Conservation (phyloP, 371 early-diverging fungal species). For the Scutellospora calospora region DNA sequence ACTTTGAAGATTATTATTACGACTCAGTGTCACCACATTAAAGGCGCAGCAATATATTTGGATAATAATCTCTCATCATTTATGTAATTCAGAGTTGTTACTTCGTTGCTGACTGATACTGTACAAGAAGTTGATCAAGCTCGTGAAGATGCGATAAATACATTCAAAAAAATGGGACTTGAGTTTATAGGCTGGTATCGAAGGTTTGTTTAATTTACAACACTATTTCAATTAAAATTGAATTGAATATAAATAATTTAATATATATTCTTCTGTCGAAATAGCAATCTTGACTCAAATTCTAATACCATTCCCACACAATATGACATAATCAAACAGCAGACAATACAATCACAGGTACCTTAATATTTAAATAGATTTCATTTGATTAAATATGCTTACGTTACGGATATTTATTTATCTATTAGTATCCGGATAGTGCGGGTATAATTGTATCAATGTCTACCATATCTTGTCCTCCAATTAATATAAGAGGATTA, state of each 20-base stretch:
- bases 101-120: constrained; percentile 32
- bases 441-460: constrained; percentile 25
- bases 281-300: constrained; percentile 31
- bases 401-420: not conserved
- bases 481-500: not conserved
- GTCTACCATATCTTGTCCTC: constrained; percentile 22
- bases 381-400: not conserved
- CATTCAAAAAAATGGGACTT: not conserved
- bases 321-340: constrained; percentile 28
- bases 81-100: not conserved
- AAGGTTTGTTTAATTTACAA: constrained; percentile 16
- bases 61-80: not conserved
- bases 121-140: constrained; percentile 25
- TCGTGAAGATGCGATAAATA: constrained; percentile 15
- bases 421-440: constrained; percentile 28
- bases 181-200: constrained; percentile 42
- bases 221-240: not conserved
- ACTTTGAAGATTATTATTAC: not conserved
- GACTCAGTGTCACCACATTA: not conserved
- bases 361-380: not conserved
- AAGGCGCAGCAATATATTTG: not conserved
- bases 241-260: not conserved
- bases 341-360: constrained; percentile 27
- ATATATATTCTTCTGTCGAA: not conserved
- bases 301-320: constrained; percentile 16